Base-by-base conservation (phyloP, 75 land plant species). In the Sequoia sempervirens region DNA sequence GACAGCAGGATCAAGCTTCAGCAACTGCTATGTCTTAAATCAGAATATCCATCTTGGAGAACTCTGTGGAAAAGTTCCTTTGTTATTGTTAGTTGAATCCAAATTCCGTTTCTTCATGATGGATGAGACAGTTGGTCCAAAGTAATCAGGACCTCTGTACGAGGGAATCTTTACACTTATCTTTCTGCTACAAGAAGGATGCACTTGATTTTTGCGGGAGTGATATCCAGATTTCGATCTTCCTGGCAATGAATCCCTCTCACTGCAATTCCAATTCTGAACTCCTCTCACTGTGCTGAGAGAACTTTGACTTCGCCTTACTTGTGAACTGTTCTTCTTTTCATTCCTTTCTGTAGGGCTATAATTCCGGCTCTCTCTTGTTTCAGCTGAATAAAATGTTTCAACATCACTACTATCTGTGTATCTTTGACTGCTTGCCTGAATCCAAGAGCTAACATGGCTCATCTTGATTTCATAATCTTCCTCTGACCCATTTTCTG, bases 301-400 rank as follows among this genome's bases (percentile, higher is more conserved):
- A 84, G 93, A 89, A 80, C 93, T 93, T 52, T 93, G 90, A 83
- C 89, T 93, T 79, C 92, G 87, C 74, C 93, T 91, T 20, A 92
- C 95, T 28, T 76, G 87, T 14, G 86, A 88, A 82, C 81, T 82
- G 82, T 81, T 86, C 54, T 54, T 81, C 82, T 36, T 54, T 34
- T 38, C 61, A 32, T 17, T 47, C 26, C 80, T 84, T 66, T 90
- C 89, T 79, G 86, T 90, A 13, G 93, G 92, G 69, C 89, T 93
- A 52, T 86, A 92, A 80, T 93, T 93, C 37, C 95, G 87, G 76
- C 95, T 93, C 83, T 93, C 93, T 84, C 90, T 92, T 17, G 95
- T 93, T 81, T 93, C 93, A n/a, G 95, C 93, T 26, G 95, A 93
- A 83, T 93, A 93, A 92, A 93, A 91, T 4, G 93, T 92, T 75